Percentiles rank a stretch among this genome's conserved stretches.
Evolutionary conservation across 257 asterid species (phyloP).

Genomic region (Fraxinus anomala): DNA sequence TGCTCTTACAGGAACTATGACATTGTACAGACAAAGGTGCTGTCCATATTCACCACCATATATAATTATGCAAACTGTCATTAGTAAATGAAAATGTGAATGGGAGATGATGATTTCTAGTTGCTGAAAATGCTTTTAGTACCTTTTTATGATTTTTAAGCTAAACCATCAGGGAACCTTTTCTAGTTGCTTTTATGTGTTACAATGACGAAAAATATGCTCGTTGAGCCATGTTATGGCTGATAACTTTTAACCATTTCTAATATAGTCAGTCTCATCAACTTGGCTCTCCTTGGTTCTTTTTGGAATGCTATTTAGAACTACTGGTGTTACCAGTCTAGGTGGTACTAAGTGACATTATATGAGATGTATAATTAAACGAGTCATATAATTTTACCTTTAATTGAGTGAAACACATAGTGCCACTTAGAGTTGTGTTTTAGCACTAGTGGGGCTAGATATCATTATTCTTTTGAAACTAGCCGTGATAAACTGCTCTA

Average conservation of each 20-base stretch:
- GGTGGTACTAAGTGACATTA: too few species aligned
- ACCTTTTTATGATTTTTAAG: background rate
- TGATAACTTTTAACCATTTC: background rate
- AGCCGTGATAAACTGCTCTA: conserved; percentile 6
- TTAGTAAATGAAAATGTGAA: conserved; percentile 1
- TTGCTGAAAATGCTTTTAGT: background rate
- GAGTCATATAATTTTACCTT: too few species aligned
- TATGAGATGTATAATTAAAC: too few species aligned
- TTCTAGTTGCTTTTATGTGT: background rate
- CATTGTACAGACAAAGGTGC: conserved; percentile 66
- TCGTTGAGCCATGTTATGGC: background rate
- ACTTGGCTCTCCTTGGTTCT: background rate
- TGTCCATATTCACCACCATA: background rate
- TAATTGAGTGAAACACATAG: too few species aligned
- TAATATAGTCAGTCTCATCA: background rate
- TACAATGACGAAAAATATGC: background rate
- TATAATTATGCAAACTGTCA: background rate
- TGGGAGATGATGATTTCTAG: background rate
- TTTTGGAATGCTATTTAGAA: background rate
- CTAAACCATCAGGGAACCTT: background rate
- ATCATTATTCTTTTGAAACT: too few species aligned
- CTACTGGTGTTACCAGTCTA: too few species aligned
- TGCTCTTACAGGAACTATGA: conserved; percentile 82
- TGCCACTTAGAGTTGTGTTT: too few species aligned
- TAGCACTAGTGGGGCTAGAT: too few species aligned